phyloP scores from a whole-genome alignment of 2,329 filamentous ascomycete species.

The Diaporthe australafricana region DNA sequence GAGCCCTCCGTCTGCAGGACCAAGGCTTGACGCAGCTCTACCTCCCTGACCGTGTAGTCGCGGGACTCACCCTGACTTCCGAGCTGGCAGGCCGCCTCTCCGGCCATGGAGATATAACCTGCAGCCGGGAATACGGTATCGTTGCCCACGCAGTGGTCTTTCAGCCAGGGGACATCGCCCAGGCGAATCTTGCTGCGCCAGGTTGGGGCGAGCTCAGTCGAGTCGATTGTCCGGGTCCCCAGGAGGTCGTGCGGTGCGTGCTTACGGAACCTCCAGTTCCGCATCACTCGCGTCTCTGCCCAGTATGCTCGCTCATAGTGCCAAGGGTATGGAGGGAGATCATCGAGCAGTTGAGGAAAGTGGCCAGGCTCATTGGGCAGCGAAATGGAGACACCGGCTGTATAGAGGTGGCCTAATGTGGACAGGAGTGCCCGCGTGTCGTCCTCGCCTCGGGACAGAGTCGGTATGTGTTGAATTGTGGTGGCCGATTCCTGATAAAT shows the following conservation, averaged over 20 bases:
- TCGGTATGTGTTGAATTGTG: not conserved
- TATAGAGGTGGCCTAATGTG: not conserved
- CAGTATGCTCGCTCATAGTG: slow-evolving; percentile 57
- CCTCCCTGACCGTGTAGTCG: not conserved
- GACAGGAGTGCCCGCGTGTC: not conserved
- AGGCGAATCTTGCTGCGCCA: slow-evolving; percentile 49
- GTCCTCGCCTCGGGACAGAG: not conserved
- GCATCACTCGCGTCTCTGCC: slow-evolving; percentile 54
- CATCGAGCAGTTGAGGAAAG: not conserved
- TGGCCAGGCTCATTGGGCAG: too few species aligned
- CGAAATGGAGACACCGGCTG: too few species aligned
- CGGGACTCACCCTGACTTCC: too few species aligned
- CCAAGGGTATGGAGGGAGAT: slow-evolving; percentile 59
- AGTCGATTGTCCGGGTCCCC: slow-evolving; percentile 46
- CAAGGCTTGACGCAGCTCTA: not conserved
- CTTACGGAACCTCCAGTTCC: slow-evolving; percentile 52
- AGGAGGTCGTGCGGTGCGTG: slow-evolving; percentile 50
- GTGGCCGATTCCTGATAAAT: not conserved
- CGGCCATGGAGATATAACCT: not conserved
- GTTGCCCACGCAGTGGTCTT: not conserved
- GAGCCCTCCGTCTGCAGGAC: not conserved
- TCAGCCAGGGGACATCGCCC: not conserved
- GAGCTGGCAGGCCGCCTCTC: not conserved
- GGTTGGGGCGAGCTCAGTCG: slow-evolving; percentile 46
- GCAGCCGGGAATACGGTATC: not conserved